These are phyloP conservation scores for Monosporascus ibericus DNA, from an alignment of 2,329 filamentous ascomycete species.

Conservation along the genomic window DNA sequence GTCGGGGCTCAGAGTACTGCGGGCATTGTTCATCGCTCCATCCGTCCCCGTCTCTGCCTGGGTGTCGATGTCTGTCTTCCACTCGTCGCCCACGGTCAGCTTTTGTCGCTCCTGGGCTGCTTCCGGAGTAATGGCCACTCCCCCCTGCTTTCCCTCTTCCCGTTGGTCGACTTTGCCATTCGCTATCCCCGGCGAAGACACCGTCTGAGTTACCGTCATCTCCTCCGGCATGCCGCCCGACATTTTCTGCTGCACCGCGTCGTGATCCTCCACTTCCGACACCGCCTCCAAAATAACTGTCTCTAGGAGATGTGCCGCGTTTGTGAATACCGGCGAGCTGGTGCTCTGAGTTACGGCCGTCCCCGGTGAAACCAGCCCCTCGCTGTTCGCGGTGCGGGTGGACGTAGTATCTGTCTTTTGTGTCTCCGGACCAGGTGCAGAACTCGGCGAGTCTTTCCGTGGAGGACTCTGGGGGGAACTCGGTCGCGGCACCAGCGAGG, in stretches of 20 bases:
- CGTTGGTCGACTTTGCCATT: background rate
- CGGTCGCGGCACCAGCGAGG: slow-evolving; percentile 3
- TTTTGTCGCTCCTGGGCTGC: background rate
- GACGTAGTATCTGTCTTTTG: slow-evolving; percentile 20
- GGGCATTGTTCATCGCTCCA: background rate
- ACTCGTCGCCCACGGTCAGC: background rate
- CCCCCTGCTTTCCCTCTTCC: background rate
- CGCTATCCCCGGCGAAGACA: too few species aligned
- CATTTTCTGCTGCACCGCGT: background rate
- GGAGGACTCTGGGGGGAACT: slow-evolving; percentile 20
- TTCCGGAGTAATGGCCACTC: background rate
- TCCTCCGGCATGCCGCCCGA: background rate
- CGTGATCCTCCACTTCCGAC: background rate
- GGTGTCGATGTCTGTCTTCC: background rate
- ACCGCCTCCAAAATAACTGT: background rate
- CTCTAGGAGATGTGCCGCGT: background rate
- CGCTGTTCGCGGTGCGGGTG: slow-evolving; percentile 6
- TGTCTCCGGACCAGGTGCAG: slow-evolving; percentile 16
- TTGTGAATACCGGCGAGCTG: background rate
- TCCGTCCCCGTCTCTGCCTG: background rate
- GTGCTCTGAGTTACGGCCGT: background rate
- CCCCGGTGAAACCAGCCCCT: background rate
- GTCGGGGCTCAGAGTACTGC: background rate
- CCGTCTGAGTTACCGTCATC: background rate
- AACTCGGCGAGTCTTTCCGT: slow-evolving; percentile 22